These are phyloP conservation scores for Quercus glauca DNA, from an alignment of 306 rosid genomes.

Conservation along the genomic window DNA sequence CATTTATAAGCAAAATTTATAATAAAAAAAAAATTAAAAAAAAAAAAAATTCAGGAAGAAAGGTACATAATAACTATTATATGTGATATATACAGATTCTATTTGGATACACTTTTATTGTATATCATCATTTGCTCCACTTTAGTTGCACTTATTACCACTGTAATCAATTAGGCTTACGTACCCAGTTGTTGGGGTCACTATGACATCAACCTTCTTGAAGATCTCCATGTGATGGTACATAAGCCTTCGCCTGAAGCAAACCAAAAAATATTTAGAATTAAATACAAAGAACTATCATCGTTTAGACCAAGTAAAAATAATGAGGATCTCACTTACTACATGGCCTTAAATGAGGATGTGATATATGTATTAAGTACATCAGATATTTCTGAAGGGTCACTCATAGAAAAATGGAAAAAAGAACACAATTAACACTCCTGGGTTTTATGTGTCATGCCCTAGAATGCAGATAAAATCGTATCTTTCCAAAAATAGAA, in stretches of 20 bases:
- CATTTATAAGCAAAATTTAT: not conserved
- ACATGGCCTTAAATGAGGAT: not conserved
- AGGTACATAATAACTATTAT: not conserved
- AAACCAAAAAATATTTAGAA: conserved; percentile 12
- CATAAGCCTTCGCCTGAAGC: conserved; percentile 87
- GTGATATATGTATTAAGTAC: not conserved
- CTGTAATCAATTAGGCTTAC: conserved; percentile 17
- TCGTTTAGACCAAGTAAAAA: not conserved
- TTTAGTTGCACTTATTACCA: conserved; percentile 14
- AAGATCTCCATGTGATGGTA: conserved; percentile 84
- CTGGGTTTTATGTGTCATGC: too few relatives aligned
- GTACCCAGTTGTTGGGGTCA: conserved; percentile 99
- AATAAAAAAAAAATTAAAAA: not conserved
- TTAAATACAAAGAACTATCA: not conserved
- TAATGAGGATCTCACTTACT: not conserved
- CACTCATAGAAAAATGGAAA: not conserved
- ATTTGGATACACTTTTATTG: not conserved
- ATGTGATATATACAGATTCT: not conserved
- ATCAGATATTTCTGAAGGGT: not conserved
- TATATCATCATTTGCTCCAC: not conserved
- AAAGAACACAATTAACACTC: not conserved
- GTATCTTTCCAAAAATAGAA: not conserved
- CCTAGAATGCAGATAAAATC: not conserved
- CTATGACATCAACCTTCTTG: conserved; percentile 86
- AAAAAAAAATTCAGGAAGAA: not conserved